These are phyloP conservation scores for Auricularia cornea DNA, from an alignment of 768 basidiomycete species.

Conservation along the genomic window DNA sequence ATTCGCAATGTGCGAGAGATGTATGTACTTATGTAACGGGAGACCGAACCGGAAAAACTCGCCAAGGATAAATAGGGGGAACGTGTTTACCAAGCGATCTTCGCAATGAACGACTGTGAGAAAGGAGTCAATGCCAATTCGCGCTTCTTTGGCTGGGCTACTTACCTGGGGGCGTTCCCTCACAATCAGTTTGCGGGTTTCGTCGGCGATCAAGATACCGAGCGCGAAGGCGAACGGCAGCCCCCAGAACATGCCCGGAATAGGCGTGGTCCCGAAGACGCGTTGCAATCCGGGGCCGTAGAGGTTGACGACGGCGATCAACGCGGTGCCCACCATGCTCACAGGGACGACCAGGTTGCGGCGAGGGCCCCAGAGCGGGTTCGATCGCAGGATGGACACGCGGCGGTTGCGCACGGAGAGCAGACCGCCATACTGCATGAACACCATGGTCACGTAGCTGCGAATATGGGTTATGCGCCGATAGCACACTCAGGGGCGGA, in stretches of 20 bases:
- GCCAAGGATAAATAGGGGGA: too few relatives aligned
- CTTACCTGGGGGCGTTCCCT: constrained; percentile 35
- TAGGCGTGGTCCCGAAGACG: constrained; percentile 36
- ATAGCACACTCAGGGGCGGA: not conserved
- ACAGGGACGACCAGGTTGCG: constrained; percentile 31
- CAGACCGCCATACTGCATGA: constrained; percentile 36
- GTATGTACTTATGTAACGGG: too few relatives aligned
- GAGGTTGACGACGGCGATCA: constrained; percentile 36
- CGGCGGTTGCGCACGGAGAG: constrained; percentile 38
- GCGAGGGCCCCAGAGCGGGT: constrained; percentile 40
- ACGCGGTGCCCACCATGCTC: constrained; percentile 32
- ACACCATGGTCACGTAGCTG: constrained; percentile 42
- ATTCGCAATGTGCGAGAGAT: too few relatives aligned
- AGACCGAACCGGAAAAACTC: too few relatives aligned
- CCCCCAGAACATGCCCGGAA: constrained; percentile 42
- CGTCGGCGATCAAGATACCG: constrained; percentile 34
- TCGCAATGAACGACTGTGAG: constrained; percentile 3
- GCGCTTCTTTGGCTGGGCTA: not conserved
- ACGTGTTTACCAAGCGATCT: constrained; percentile 1
- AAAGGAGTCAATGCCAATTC: not conserved
- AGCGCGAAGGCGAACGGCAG: constrained; percentile 37
- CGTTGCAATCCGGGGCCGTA: constrained; percentile 37
- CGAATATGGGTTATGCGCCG: not conserved
- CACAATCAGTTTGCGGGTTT: constrained; percentile 37
- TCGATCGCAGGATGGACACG: constrained; percentile 34